These are phyloP conservation scores for Fusarium luffae DNA, from an alignment of 2,329 filamentous ascomycete genomes.

Conservation along the genomic window DNA sequence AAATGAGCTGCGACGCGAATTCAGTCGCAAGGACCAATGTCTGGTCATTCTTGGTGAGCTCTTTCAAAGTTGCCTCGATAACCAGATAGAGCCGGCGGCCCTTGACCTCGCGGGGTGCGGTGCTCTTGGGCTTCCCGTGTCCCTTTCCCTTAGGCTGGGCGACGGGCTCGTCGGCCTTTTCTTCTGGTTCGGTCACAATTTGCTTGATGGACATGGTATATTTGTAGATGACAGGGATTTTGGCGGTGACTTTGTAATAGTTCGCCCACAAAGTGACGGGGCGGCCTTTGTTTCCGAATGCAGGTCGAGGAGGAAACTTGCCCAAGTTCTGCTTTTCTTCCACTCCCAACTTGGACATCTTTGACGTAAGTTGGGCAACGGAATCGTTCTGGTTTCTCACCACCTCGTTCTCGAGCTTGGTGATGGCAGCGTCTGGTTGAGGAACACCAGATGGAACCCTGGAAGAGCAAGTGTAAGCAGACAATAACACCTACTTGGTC, in stretches of 20 bases:
- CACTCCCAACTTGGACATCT: conserved; percentile 53
- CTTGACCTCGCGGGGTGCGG: conserved; percentile 50
- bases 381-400: conserved; percentile 47
- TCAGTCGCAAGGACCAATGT: conserved; percentile 57
- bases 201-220: conserved; percentile 58
- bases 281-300: conserved; percentile 59
- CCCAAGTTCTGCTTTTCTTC: conserved; percentile 40
- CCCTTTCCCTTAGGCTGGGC: conserved; percentile 27
- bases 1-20: conserved; percentile 62
- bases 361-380: conserved; percentile 46
- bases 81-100: conserved; percentile 58
- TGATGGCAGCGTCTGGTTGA: conserved; percentile 44
- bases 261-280: conserved; percentile 64
- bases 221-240: conserved; percentile 53
- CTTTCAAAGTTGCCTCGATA: conserved; percentile 52
- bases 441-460: conserved; percentile 42
- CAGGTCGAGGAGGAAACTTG: conserved; percentile 60
- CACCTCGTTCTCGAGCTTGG: conserved; percentile 56
- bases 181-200: conserved; percentile 23
- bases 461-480: conserved; percentile 10
- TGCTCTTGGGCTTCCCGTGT: conserved; percentile 15
- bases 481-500: not conserved
- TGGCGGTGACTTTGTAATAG: conserved; percentile 60
- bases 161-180: conserved; percentile 3
- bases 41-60: conserved; percentile 50